These are phyloP conservation scores for Luffa aegyptiaca DNA, from an alignment of 306 rosid species.

Conservation along the genomic window DNA sequence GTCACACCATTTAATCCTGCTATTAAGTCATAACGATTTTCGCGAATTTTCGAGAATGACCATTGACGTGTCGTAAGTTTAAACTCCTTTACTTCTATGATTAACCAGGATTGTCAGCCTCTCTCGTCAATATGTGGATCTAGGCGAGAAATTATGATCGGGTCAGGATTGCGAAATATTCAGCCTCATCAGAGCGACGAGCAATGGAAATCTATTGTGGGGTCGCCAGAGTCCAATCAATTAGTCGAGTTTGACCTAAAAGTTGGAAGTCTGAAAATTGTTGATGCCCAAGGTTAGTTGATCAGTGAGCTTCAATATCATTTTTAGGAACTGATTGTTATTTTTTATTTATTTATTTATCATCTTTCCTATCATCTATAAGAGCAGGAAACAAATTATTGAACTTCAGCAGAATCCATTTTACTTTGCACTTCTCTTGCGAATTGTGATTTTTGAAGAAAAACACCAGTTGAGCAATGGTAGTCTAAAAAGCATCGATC, in stretches of 20 bases:
- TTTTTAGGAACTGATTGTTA: neutral
- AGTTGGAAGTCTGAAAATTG: conserved; percentile 28
- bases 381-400: neutral
- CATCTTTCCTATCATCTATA: neutral
- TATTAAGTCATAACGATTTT: neutral
- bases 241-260: conserved; percentile 26
- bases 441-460: neutral
- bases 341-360: conserved; percentile 4
- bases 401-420: neutral
- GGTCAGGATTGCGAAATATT: conserved; percentile 35
- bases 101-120: conserved; percentile 42
- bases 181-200: conserved; percentile 24
- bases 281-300: conserved; percentile 46
- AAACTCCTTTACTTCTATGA: conserved; percentile 1
- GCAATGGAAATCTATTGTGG: conserved; percentile 31
- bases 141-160: conserved; percentile 29
- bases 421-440: neutral
- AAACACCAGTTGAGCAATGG: neutral
- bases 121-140: conserved; percentile 28
- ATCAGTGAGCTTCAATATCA: neutral
- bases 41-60: neutral
- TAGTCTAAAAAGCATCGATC: neutral
- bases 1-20: neutral
- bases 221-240: conserved; percentile 26
- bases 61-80: neutral